phyloP scores from a whole-genome alignment of 2,329 filamentous ascomycete species.

The Calonectria naviculata region DNA sequence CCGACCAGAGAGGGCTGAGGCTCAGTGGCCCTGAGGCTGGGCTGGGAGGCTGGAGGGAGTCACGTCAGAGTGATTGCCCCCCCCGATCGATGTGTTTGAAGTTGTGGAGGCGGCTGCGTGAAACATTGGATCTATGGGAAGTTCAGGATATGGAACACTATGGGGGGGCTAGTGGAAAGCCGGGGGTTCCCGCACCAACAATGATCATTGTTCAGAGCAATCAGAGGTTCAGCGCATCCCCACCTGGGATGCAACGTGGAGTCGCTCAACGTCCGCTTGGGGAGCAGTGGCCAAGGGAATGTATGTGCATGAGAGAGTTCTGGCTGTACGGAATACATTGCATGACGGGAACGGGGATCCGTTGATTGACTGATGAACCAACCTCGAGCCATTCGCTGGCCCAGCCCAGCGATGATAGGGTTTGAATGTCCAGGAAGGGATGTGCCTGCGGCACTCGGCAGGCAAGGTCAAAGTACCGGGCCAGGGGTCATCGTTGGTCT shows the following conservation, averaged over 20 bases:
- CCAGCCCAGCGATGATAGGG: constrained; percentile 7
- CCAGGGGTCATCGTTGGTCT: constrained; percentile 23
- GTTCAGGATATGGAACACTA: constrained; percentile 30
- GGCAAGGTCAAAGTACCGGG: constrained; percentile 28
- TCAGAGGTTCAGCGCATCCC: neutral
- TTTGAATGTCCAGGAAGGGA: constrained; percentile 11
- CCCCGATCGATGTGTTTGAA: constrained; percentile 29
- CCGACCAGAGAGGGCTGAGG: constrained; percentile 2
- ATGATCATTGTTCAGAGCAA: constrained; percentile 12
- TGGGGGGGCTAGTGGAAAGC: constrained; percentile 26
- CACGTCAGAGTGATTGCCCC: constrained; percentile 11
- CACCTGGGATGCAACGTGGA: constrained; percentile 23
- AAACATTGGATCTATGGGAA: constrained; percentile 37
- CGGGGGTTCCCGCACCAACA: constrained; percentile 29
- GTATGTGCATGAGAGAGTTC: constrained; percentile 4
- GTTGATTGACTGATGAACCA: constrained; percentile 14
- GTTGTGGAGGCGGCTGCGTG: constrained; percentile 38
- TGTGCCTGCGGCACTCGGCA: constrained; percentile 20
- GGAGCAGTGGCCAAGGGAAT: neutral
- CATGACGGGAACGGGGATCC: constrained; percentile 9
- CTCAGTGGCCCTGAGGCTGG: neutral
- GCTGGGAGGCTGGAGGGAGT: constrained; percentile 5
- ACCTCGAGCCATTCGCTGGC: constrained; percentile 8
- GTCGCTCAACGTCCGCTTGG: constrained; percentile 13
- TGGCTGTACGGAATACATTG: constrained; percentile 15